These are phyloP conservation scores for Nitzschia inconspicua DNA, from an alignment of 108 stramenopile genomes.

Conservation along the genomic window DNA sequence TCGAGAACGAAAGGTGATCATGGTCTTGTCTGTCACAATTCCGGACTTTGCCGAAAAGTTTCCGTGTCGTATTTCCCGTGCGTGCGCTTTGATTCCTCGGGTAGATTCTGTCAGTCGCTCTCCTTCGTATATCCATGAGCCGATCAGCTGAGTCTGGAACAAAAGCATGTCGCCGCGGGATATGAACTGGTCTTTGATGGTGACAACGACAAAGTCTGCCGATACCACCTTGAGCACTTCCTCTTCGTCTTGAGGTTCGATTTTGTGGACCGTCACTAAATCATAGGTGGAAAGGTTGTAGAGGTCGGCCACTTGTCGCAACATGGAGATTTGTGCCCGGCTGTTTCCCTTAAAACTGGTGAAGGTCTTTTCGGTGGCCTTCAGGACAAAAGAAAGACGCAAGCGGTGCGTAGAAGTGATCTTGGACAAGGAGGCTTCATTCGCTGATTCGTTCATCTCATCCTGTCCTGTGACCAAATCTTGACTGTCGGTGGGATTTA, in stretches of 20 bases:
- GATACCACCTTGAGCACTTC: constrained; percentile 58
- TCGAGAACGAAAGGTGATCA: constrained; percentile 90
- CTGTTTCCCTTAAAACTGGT: constrained; percentile 72
- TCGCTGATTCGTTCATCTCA: background rate
- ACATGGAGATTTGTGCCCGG: constrained; percentile 74
- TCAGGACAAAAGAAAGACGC: constrained; percentile 67
- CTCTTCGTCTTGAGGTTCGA: constrained; percentile 43
- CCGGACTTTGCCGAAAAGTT: constrained; percentile 60
- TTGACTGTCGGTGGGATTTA: constrained; percentile 11
- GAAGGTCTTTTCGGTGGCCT: constrained; percentile 70
- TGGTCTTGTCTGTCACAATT: constrained; percentile 79
- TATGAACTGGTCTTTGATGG: constrained; percentile 91
- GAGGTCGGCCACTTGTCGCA: constrained; percentile 77
- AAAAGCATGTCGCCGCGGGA: constrained; percentile 78
- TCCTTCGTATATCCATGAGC: constrained; percentile 83
- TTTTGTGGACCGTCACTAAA: constrained; percentile 78
- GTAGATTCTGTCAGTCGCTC: constrained; percentile 52
- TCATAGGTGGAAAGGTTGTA: constrained; percentile 78
- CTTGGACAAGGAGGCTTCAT: constrained; percentile 27
- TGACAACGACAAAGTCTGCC: constrained; percentile 81
- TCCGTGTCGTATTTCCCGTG: constrained; percentile 70
- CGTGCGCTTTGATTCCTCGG: constrained; percentile 59
- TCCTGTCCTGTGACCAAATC: constrained; percentile 10
- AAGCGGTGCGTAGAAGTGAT: constrained; percentile 61
- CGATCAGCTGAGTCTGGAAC: constrained; percentile 65